Base-by-base conservation (phyloP, 2,329 filamentous ascomycete genomes). In the Laburnicola sp. region DNA sequence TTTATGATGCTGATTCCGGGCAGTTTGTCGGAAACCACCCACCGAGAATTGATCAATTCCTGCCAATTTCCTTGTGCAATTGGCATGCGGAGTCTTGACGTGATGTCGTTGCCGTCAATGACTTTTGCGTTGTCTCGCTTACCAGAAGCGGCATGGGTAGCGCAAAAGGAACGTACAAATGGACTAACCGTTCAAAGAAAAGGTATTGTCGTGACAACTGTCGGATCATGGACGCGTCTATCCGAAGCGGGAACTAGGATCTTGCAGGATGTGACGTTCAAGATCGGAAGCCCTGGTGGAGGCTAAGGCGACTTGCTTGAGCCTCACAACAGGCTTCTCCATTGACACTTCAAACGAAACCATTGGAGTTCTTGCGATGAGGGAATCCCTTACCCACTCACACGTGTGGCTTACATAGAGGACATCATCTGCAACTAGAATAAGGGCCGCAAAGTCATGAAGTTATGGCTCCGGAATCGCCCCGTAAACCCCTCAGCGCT, bases 161-260 rank as follows among this genome's bases (percentile, higher is more conserved):
- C 48, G 54, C 56, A 52, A 54, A 45, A 49, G 45, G 22, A 8
- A 21, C 56, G 41, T 50, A 6, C 31, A 35, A 16, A 23, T 31
- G 6, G 11, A 48, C 50, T 52, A 56, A 45, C 56, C 41, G 40
- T 48, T 36, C 30, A 25, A 51, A 54, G 59, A 32, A 60, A 60
- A 50, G 44, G 16, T 16, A 56, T 22, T 45, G 50, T 57, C 58
- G 56, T 47, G 39, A 60, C 57, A 57, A 42, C 27, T 32, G 23
- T 36, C 45, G 38, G 60, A 60, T 66, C 52, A 38, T 48, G 49
- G 55, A 67, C 68, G 48, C 63, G 68, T 67, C 65, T 70, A 64
- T 40, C 60, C 59, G 59, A 64, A 51, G 53, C 65, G 66, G 66
- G 64, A 67, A 48, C 66, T 70, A 69, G 59, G 58, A 68, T 69